phyloP scores from a whole-genome alignment of 257 asterid species.

The Solanum rostratum region DNA sequence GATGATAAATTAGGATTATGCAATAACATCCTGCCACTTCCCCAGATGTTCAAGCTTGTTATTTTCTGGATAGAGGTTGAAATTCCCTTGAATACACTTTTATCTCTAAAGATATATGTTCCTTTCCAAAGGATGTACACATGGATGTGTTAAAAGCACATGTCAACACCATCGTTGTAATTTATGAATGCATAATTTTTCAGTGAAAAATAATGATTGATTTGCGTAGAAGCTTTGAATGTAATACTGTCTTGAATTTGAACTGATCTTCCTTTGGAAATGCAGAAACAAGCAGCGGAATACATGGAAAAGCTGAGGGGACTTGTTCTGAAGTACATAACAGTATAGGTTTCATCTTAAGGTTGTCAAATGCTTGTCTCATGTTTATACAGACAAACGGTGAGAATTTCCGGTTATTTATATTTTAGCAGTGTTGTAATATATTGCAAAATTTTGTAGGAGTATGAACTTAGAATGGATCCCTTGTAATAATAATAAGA shows the following conservation, averaged over 20 bases:
- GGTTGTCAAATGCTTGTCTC: not conserved
- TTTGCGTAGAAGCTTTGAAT: not conserved
- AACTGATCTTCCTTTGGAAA: not conserved
- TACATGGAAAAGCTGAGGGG: constrained; percentile 81
- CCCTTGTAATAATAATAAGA: not conserved
- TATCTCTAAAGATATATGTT: not conserved
- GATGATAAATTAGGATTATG: not conserved
- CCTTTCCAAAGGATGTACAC: not conserved
- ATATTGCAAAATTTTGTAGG: not conserved
- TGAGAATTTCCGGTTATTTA: not conserved
- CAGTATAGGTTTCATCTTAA: constrained; percentile 28
- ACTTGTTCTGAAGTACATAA: constrained; percentile 67
- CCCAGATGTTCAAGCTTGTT: not conserved
- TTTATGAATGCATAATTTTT: too few species aligned
- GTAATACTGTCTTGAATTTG: not conserved
- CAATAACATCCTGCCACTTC: not conserved
- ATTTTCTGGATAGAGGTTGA: not conserved
- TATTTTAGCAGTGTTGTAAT: not conserved
- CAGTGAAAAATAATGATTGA: too few species aligned
- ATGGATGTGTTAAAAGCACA: not conserved
- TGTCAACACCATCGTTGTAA: not conserved
- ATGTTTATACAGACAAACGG: not conserved
- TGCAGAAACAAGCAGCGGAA: constrained; percentile 72
- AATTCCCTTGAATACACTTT: not conserved
- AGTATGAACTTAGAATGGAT: not conserved